Base-by-base conservation (phyloP, 2,329 filamentous ascomycete genomes). In the Penicillium sp. region DNA sequence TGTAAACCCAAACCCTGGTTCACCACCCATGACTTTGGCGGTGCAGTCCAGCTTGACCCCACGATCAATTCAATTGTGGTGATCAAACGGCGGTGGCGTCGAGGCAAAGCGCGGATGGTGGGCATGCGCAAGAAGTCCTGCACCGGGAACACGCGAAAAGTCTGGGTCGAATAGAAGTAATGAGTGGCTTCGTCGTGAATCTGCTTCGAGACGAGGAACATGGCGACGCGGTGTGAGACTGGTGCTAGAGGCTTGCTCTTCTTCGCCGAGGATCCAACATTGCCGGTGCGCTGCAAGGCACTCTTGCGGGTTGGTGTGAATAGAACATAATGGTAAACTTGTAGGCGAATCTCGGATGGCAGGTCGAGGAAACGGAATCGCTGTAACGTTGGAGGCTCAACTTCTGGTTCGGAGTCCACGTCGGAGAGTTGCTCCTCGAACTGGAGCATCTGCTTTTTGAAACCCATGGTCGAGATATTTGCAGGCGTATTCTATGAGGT, bases 41-140 rank as follows among this genome's bases (percentile, higher is more conserved):
- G 79, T 33, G 71, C 71, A 3, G 73, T 79, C 78, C 81, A 84
- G 46, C 80, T 80, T 3, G 79, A 79, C 0, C 81, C 81, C 3
- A 84, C 65, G 3, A 80, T 74, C 53, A 84, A 64, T 62, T 83
- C 80, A 33, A 83, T 61, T 3, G 74, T 75, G 11, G 74, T 76
- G 46, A 84, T 69, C 22, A 71, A 72, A 18, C 70, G 65, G 25
- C 77, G 74, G 66, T 83, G 80, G 46, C 68, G 72, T 3, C 71
- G 65, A 2, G 79, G 72, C 12, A 84, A 66, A 45, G 76, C 74
- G 7, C 74, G 65, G 27, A 83, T 56, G n/a, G 68, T 68, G 11
- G 72, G 72, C 48, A 66, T 61, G 25, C 63, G 63, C 29, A 66
- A 75, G 46, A 75, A 75, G 37, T 77, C 75, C 59, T 80, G 75